A percentile compares a stretch with the other conserved stretches of the same genome.
Conservation (phyloP, 2,329 filamentous ascomycete species). For the Diplocarpon rosae region DNA sequence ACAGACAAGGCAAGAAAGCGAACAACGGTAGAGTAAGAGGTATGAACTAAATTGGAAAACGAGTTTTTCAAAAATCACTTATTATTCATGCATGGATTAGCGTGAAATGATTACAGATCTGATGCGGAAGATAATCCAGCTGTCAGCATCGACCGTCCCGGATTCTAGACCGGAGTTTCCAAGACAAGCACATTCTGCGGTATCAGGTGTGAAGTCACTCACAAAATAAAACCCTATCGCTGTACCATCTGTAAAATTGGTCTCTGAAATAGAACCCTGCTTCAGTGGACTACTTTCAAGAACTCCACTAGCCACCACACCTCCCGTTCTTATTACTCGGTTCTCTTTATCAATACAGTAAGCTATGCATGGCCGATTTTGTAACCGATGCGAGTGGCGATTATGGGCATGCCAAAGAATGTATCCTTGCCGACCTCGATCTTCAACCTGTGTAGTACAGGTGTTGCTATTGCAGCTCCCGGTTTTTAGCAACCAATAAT, state of each 20-base stretch:
- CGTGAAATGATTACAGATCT: neutral
- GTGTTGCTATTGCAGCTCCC: slow-evolving; percentile 62
- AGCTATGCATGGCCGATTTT: slow-evolving; percentile 62
- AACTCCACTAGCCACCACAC: slow-evolving; percentile 27
- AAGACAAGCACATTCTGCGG: neutral
- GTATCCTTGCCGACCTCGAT: slow-evolving; percentile 45
- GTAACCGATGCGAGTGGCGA: slow-evolving; percentile 46
- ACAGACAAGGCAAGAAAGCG: too few species aligned
- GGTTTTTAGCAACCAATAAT: slow-evolving; percentile 39
- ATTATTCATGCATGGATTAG: too few species aligned
- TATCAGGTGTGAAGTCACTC: slow-evolving; percentile 8
- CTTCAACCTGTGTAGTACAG: slow-evolving; percentile 61
- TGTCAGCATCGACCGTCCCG: neutral
- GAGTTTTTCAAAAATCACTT: too few species aligned
- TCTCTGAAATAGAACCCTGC: slow-evolving; percentile 10
- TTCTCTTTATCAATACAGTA: slow-evolving; percentile 54
- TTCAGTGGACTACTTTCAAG: slow-evolving; percentile 46
- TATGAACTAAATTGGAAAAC: too few species aligned
- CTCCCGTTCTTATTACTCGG: slow-evolving; percentile 32
- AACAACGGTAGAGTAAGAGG: too few species aligned
- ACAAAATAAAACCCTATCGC: slow-evolving; percentile 13
- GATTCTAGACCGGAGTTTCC: neutral
- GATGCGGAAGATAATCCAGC: neutral
- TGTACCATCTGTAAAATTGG: slow-evolving; percentile 18
- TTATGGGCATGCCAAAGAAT: slow-evolving; percentile 53